Percentiles rank a stretch among this genome's conserved stretches.
These are phyloP conservation scores for Colletotrichum ledebouriae DNA, from an alignment of 2,329 filamentous ascomycete species.

Conservation along the genomic window DNA sequence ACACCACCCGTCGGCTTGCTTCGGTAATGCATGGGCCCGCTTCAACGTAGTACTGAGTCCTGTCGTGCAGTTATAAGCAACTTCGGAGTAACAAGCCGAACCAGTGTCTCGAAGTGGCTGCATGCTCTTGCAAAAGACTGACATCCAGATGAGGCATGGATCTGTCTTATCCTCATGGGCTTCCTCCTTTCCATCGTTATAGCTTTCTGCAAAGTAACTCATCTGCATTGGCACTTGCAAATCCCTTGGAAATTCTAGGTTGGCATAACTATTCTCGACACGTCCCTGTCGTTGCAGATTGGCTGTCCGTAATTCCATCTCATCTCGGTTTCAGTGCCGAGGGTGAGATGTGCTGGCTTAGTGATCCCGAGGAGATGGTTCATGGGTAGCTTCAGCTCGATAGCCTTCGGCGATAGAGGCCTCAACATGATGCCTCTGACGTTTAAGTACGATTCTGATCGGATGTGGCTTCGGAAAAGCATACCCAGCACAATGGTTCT, in stretches of 20 bases:
- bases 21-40: neutral
- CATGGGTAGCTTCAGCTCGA: neutral
- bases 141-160: too few relatives aligned
- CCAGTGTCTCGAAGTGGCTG: neutral
- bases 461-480: slow-evolving; percentile 29
- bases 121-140: too few relatives aligned
- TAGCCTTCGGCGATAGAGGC: neutral
- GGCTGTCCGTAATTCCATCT: slow-evolving; percentile 1
- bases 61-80: neutral
- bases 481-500: too few relatives aligned
- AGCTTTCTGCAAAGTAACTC: neutral
- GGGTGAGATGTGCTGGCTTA: neutral
- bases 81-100: neutral
- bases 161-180: too few relatives aligned
- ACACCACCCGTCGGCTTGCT: neutral
- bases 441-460: slow-evolving; percentile 10
- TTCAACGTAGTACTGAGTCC: too few relatives aligned
- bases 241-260: slow-evolving; percentile 28
- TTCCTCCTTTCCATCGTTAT: neutral
- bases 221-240: slow-evolving; percentile 14
- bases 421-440: neutral
- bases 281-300: neutral
- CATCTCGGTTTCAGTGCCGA: neutral
- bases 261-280: slow-evolving; percentile 5
- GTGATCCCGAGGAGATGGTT: slow-evolving; percentile 15